phyloP scores from a whole-genome alignment of 306 rosid genomes.

The Cucumis sativus region Cucumber_9930_V3 NC_026655.2:666001-666500 shows the following conservation, averaged over 20 bases:
- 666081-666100: neutral
- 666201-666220: slow-evolving; percentile 36
- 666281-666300: no score
- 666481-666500: neutral
- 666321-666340: slow-evolving; percentile 96
- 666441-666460: neutral
- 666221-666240: neutral
- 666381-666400: slow-evolving; percentile 37
- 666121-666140: slow-evolving; percentile 79
- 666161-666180: slow-evolving; percentile 97
- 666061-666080: neutral
- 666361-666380: slow-evolving; percentile 37
- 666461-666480: neutral
- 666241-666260: no score
- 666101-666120: slow-evolving; percentile 5
- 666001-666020: neutral
- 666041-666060: neutral
- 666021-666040: neutral
- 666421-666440: slow-evolving; percentile 24
- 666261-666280: no score
- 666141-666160: slow-evolving; percentile 72
- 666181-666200: slow-evolving; percentile 68
- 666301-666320: neutral
- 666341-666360: slow-evolving; percentile 77
- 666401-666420: slow-evolving; percentile 28